A percentile compares a stretch with the other conserved stretches of the same genome.
Evolutionary conservation across 805 yeast species (phyloP).

Genomic region (Sugiyamaella smithiae): DNA sequence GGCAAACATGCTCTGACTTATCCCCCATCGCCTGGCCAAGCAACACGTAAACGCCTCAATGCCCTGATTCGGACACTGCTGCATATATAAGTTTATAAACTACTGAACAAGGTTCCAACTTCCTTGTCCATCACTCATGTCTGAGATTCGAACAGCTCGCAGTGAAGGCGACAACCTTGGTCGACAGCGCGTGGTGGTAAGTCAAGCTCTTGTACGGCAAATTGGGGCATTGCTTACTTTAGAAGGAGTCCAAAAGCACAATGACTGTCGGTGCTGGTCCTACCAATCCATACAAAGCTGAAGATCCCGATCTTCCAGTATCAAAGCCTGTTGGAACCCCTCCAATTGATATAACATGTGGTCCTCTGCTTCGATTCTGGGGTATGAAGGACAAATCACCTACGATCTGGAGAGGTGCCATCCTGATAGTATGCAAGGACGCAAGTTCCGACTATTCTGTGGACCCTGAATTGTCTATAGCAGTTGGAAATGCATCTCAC

Average conservation of each 20-base stretch:
- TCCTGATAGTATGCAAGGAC: slow-evolving; percentile 61
- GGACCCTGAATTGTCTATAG: slow-evolving; percentile 32
- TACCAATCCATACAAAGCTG: background rate
- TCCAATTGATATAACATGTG: slow-evolving; percentile 37
- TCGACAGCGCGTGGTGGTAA: no score
- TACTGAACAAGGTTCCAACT: no score
- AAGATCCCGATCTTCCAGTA: slow-evolving; percentile 8
- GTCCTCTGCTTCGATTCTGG: slow-evolving; percentile 71
- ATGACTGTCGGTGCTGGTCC: background rate
- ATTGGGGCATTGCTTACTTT: no score
- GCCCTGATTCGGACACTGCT: no score
- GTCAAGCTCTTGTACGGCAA: no score
- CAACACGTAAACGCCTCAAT: no score
- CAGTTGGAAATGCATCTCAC: slow-evolving; percentile 1
- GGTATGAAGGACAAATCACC: slow-evolving; percentile 55
- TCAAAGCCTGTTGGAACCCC: slow-evolving; percentile 22
- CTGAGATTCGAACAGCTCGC: background rate
- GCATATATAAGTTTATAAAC: no score
- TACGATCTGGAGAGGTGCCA: slow-evolving; percentile 61
- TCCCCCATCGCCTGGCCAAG: no score
- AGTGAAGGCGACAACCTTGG: background rate
- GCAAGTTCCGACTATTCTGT: slow-evolving; percentile 25
- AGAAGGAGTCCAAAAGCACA: slow-evolving; percentile 1
- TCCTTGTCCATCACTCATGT: no score
- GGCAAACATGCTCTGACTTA: no score